phyloP scores from a whole-genome alignment of 345 rosid species.

The Lumnitzera littorea region DNA sequence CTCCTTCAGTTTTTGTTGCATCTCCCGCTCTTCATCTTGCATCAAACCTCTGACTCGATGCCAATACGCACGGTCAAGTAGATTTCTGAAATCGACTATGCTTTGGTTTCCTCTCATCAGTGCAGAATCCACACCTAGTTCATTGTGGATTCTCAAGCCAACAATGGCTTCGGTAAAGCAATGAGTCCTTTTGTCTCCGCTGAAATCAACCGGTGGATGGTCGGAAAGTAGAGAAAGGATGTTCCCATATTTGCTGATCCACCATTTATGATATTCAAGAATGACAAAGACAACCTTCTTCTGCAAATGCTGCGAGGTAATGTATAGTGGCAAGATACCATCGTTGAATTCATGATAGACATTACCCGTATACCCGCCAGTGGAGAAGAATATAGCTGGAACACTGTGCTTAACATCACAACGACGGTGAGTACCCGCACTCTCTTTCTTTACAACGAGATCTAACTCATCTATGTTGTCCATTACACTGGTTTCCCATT shows the following conservation, averaged over 20 bases:
- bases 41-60: constrained; percentile 47
- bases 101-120: constrained; percentile 32
- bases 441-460: constrained; percentile 32
- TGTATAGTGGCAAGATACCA: constrained; percentile 67
- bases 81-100: constrained; percentile 50
- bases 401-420: constrained; percentile 63
- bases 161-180: constrained; percentile 74
- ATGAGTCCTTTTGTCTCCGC: constrained; percentile 55
- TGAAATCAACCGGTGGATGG: constrained; percentile 48
- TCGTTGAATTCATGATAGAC: constrained; percentile 84
- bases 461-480: constrained; percentile 54
- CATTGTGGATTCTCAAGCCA: constrained; percentile 73
- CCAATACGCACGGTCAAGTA: constrained; percentile 49
- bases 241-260: constrained; percentile 68
- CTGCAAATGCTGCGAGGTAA: constrained; percentile 65
- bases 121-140: constrained; percentile 49
- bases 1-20: constrained; percentile 18
- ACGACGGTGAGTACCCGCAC: constrained; percentile 5
- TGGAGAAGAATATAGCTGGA: constrained; percentile 74
- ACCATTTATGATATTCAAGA: constrained; percentile 76
- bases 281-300: constrained; percentile 73
- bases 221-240: constrained; percentile 51
- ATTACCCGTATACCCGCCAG: constrained; percentile 82
- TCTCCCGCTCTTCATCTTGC: constrained; percentile 34
- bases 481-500: constrained; percentile 81